A percentile compares a stretch with the other conserved stretches of the same genome.
Conservation (phyloP, 805 yeast genomes). For the Monosporozyma servazzii region DNA sequence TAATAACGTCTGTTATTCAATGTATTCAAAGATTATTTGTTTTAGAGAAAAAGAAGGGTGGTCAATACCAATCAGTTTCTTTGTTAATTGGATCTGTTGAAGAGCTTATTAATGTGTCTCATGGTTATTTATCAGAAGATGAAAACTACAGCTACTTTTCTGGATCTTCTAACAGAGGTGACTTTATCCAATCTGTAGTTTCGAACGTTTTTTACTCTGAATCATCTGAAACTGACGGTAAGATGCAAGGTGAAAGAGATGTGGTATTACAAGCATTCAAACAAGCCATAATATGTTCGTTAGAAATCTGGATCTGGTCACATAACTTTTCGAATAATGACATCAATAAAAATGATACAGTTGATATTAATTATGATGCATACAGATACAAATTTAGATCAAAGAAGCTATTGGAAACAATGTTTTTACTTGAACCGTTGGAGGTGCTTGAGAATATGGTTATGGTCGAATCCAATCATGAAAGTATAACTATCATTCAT, state of each 20-base stretch:
- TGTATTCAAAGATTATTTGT: slow-evolving; percentile 17
- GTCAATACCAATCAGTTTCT: slow-evolving; percentile 38
- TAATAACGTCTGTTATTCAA: slow-evolving; percentile 39
- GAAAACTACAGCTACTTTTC: slow-evolving; percentile 22
- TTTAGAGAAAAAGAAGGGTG: slow-evolving; percentile 28
- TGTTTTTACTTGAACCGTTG: slow-evolving; percentile 59
- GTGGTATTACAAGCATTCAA: slow-evolving; percentile 57
- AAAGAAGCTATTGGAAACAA: slow-evolving; percentile 51
- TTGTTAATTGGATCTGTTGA: slow-evolving; percentile 51
- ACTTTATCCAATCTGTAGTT: slow-evolving; percentile 28
- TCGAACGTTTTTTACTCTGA: slow-evolving; percentile 30
- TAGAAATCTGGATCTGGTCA: slow-evolving; percentile 61
- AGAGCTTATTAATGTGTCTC: slow-evolving; percentile 50
- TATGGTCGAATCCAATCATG: slow-evolving; percentile 21
- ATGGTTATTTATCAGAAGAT: slow-evolving; percentile 40
- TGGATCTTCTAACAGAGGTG: slow-evolving; percentile 15
- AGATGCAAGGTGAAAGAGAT: slow-evolving; percentile 36
- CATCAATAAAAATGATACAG: slow-evolving; percentile 8
- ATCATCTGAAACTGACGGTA: slow-evolving; percentile 33
- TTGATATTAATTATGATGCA: slow-evolving; percentile 33
- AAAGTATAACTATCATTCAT: slow-evolving; percentile 36
- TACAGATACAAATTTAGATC: slow-evolving; percentile 61
- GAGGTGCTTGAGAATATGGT: slow-evolving; percentile 66
- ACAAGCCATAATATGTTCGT: slow-evolving; percentile 46
- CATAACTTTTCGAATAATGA: slow-evolving; percentile 9